Evolutionary conservation across 805 yeast genomes (phyloP).

Genomic region (Barnettozyma salicaria): DNA sequence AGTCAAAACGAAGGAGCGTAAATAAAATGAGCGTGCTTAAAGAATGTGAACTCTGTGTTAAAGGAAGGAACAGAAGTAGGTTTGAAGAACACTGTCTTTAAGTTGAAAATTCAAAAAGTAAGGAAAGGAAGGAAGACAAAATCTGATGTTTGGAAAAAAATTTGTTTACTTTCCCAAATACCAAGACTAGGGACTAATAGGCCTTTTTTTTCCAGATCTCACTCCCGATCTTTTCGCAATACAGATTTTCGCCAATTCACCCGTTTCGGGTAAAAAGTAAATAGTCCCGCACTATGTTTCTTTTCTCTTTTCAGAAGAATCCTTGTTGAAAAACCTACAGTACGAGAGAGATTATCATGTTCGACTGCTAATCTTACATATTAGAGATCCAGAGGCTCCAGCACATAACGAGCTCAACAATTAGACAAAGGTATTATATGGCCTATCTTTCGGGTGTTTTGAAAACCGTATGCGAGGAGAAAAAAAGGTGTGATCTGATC

Average conservation of each 20-base stretch:
- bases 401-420: too few species aligned
- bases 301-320: too few species aligned
- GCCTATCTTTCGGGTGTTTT: too few species aligned
- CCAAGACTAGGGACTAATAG: neutral
- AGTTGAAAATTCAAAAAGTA: neutral
- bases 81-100: slow-evolving; percentile 8
- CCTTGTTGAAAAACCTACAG: too few species aligned
- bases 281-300: too few species aligned
- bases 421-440: too few species aligned
- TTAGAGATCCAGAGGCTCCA: too few species aligned
- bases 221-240: too few species aligned
- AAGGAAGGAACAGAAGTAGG: slow-evolving; percentile 30
- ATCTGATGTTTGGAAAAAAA: slow-evolving; percentile 4
- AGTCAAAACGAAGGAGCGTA: neutral
- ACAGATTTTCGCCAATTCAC: neutral
- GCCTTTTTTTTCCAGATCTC: too few species aligned
- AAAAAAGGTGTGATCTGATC: too few species aligned
- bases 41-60: slow-evolving; percentile 23
- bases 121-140: neutral
- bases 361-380: too few species aligned
- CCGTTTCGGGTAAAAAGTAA: neutral
- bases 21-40: slow-evolving; percentile 7
- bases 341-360: too few species aligned
- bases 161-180: slow-evolving; percentile 7
- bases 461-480: neutral